Base-by-base conservation (phyloP, 306 rosid genomes). In the Parietaria judaica region DNA sequence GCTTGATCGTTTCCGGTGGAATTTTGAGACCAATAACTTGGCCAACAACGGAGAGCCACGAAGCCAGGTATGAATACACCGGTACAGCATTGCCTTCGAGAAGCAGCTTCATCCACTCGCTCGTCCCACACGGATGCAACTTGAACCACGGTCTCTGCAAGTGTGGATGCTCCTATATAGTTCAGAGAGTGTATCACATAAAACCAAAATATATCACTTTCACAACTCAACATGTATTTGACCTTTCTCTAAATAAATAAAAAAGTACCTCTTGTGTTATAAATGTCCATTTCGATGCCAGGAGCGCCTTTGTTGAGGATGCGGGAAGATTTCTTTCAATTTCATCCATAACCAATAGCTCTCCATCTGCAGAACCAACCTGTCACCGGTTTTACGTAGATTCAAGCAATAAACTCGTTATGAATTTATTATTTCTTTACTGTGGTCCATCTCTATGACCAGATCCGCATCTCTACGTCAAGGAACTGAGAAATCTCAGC, bases 71-170 rank as follows among this genome's bases (percentile, higher is more conserved):
- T 16, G 57, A 81, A 57, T 83, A 81, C 36, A 74, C 51, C n/a
- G 23, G 55, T 8, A 62, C 64, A 53, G 78, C 81, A 11, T 56
- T 75, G 55, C 61, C 48, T 38, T 43, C 51, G 35, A 71, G 80
- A 56, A 91, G 89, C 62, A 87, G 74, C 83, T 87, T 91, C 91
- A 90, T 81, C 97, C 96, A 90, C 45, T 83, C 97, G 36, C 86
- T 60, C 1, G 96, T 85, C 36, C 96, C 97, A 62, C 97, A 87
- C 47, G 97, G 92, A 80, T 91, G 97, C 66, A 91, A 67, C 69
- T 87, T 91, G 83, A 41, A 85, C 97, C 96, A 91, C 61, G 89
- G 95, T 67, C 95, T 80, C 37, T 87, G 78, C 76, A 91, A 68
- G 79, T 78, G 70, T 12, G 97, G 97, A 70, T 91, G 95, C 76